Evolutionary conservation across 2,329 filamentous ascomycete genomes (phyloP).

Genomic region (Cercospora berteroae): DNA sequence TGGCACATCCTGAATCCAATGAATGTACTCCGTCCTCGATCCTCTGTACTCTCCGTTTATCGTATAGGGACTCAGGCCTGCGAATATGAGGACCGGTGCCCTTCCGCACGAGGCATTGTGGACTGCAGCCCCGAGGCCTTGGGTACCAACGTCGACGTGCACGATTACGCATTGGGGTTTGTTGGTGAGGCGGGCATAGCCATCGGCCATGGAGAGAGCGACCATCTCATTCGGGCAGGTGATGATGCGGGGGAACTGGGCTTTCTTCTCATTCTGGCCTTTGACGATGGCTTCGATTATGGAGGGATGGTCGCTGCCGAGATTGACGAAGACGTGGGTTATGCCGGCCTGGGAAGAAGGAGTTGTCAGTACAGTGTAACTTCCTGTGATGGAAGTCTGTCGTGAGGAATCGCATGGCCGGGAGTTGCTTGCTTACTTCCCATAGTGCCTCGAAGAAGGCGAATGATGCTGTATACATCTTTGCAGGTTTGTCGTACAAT

Average conservation of each 20-base stretch:
- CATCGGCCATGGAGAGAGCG: conserved; percentile 73
- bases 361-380: neutral
- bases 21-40: conserved; percentile 78
- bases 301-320: conserved; percentile 70
- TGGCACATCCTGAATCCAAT: conserved; percentile 82
- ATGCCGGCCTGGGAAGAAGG: conserved; percentile 49
- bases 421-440: conserved; percentile 51
- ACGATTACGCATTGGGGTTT: conserved; percentile 75
- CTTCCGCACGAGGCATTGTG: conserved; percentile 54
- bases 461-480: conserved; percentile 68
- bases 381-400: neutral
- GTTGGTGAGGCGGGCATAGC: conserved; percentile 69
- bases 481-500: neutral
- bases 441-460: conserved; percentile 81
- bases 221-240: conserved; percentile 87
- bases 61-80: conserved; percentile 73
- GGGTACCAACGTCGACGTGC: conserved; percentile 79
- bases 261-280: conserved; percentile 64
- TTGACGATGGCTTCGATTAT: conserved; percentile 80
- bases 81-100: conserved; percentile 73
- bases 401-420: neutral
- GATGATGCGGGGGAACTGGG: conserved; percentile 68
- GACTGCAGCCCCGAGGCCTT: conserved; percentile 50
- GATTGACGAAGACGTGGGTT: conserved; percentile 63
- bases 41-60: conserved; percentile 74